Base-by-base conservation (phyloP, 2,329 filamentous ascomycete genomes). In the Blumeria graminis region DNA sequence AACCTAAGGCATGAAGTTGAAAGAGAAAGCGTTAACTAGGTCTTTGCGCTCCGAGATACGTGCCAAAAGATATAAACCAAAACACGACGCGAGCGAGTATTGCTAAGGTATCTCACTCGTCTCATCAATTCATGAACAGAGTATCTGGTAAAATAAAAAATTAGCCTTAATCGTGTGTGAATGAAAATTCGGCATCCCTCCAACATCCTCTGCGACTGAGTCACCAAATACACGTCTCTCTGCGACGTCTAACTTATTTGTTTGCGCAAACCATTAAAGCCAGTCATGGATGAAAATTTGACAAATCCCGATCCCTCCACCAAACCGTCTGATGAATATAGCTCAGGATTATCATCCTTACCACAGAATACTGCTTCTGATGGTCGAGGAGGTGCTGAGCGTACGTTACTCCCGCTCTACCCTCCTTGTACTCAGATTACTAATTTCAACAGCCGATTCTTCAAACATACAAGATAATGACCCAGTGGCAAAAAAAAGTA, bases 231-330 rank as follows among this genome's bases (percentile, higher is more conserved):
- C 22, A 28, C 22, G 22, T 28, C 22, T 28, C 22, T 28, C 22
- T 1, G 62, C 64, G 66, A 64, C 65, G 64, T 64, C 63, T 64
- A 63, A 43, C 57, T 58, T 58, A 56, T 62, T 62, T 63, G 60
- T 56, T 58, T 48, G 38, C 58, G 32, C 54, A 50, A 28, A 55
- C 57, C 34, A 57, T 18, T 32, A 32, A 34, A 18, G 13, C 58
- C 60, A 55, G 70, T 66, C 56, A 82, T 82, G 78, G 78, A 81
- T 59, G 77, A 77, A 60, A 70, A 72, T 61, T 71, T 74, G 59
- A 68, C 72, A 63, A 76, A 69, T 61, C 79, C 76, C 63, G 77
- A 72, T 67, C 80, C 77, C 60, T 74, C 77, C 53, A 72, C 70
- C 61, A 75, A 51, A n/a, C 5, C 14, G 13, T 8, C 13, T n/a